Conservation (phyloP, 2,329 filamentous ascomycete genomes). For the Calonectria leucothoes region DNA sequence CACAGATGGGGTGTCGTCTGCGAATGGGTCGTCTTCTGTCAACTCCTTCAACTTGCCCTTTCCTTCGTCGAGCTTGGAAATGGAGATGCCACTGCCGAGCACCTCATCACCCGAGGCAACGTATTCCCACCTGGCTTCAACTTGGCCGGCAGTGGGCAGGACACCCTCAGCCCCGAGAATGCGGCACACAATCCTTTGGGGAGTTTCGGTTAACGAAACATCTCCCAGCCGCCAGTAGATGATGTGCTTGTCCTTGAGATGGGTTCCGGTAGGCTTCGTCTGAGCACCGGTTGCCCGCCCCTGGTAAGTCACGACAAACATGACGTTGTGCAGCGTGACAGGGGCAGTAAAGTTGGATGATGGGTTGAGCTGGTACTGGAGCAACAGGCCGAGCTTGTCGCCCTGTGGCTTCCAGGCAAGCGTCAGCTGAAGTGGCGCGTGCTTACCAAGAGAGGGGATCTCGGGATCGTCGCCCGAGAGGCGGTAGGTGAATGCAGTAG, state of each 20-base stretch:
- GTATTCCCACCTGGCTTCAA: constrained; percentile 87
- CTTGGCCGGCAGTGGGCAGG: constrained; percentile 77
- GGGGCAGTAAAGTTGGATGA: constrained; percentile 60
- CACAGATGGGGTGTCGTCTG: constrained; percentile 57
- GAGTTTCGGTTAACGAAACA: constrained; percentile 73
- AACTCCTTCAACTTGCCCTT: constrained; percentile 65
- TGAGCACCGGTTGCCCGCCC: constrained; percentile 76
- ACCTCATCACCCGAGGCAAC: constrained; percentile 54
- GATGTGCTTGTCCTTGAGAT: constrained; percentile 79
- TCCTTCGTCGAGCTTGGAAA: constrained; percentile 64
- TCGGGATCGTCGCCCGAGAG: constrained; percentile 76
- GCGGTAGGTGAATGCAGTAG: constrained; percentile 93
- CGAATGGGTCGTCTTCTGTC: constrained; percentile 74
- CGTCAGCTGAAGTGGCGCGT: constrained; percentile 79
- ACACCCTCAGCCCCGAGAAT: constrained; percentile 79
- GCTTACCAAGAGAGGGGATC: constrained; percentile 56
- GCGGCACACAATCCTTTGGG: constrained; percentile 84
- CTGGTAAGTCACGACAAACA: constrained; percentile 78
- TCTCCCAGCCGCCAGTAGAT: constrained; percentile 87
- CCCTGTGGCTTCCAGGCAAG: constrained; percentile 87
- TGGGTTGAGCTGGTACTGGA: constrained; percentile 88
- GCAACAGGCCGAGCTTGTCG: constrained; percentile 85
- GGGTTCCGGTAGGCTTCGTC: constrained; percentile 83
- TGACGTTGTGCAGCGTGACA: constrained; percentile 74
- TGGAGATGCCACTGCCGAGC: constrained; percentile 71